Base-by-base conservation (phyloP, 257 asterid species). In the Solanum sitiens region DNA sequence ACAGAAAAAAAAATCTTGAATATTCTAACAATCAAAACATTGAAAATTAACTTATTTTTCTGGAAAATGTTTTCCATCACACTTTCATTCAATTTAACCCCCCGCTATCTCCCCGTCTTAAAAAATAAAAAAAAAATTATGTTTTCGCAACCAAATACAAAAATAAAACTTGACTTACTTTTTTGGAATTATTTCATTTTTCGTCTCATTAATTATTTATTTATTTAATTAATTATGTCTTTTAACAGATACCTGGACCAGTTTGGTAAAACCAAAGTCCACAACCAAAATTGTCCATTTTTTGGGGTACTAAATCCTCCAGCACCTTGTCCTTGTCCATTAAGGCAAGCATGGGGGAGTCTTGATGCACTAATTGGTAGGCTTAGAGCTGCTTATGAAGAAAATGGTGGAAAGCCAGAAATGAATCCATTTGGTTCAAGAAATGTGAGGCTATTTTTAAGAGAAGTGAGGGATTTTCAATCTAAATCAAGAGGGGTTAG, bases 321-420 rank as follows among this genome's bases (percentile, higher is more conserved):
- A 9, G 85, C 86, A 3, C 92, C 92, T 0, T 91, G 93, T 18
- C 86, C 89, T 77, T 91, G 93, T 35, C 93, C 93, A 35, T 87
- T 91, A 3, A 87, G 93, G 87, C 92, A 91, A 87, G 93, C 92
- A 0, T 91, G 93, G 93, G 93, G 93, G 4, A 91, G 93, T 65
- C 91, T 91, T 0, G 93, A 91, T 86, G 90, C 93, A 50, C 88
- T 91, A 53, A 74, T 91, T 72, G 93, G 93, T 15, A 67, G 93
- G n/a, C 93, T 91, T 56, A 67, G 93, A 71, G 93, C 93, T 13
- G 92, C 93, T 6, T 91, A 85, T 23, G 93, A 91, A 75, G 93
- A 91, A 86, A 87, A 91, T 53, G 92, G 92, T 7, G 92, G 92
- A 6, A 89, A 85, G 35, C 90, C 90, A 3, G 93, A 91, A 76